phyloP scores from a whole-genome alignment of 2,329 filamentous ascomycete genomes.

The Coccinonectria pachysandricola region DNA sequence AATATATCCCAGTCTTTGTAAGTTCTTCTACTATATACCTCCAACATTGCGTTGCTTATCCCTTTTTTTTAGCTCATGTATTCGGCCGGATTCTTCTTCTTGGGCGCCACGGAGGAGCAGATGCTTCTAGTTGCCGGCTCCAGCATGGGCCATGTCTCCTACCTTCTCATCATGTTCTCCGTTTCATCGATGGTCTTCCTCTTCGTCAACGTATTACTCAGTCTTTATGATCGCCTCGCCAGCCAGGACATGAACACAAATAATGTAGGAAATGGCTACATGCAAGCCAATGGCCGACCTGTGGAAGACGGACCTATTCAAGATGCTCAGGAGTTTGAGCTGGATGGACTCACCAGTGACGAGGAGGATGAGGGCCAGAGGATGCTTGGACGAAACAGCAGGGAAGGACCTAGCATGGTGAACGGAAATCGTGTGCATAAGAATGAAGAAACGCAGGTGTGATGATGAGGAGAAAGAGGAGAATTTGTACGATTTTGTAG shows the following conservation, averaged over 20 bases:
- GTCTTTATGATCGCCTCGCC: conserved; percentile 62
- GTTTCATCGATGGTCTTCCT: conserved; percentile 85
- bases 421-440: conserved; percentile 31
- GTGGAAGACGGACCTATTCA: conserved; percentile 49
- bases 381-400: conserved; percentile 24
- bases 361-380: conserved; percentile 61
- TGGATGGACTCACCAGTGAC: conserved; percentile 82
- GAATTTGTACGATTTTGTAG: too few relatives aligned
- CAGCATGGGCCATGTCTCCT: conserved; percentile 78
- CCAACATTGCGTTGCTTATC: too few relatives aligned
- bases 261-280: conserved; percentile 26
- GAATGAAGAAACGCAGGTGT: conserved; percentile 17
- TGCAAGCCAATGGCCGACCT: conserved; percentile 21
- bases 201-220: conserved; percentile 76
- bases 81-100: conserved; percentile 90
- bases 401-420: conserved; percentile 26
- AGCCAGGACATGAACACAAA: conserved; percentile 28
- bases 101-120: conserved; percentile 95
- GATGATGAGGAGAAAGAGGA: too few relatives aligned
- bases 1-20: conserved; percentile 44
- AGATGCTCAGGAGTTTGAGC: conserved; percentile 87
- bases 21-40: too few relatives aligned
- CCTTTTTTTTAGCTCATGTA: conserved; percentile 63
- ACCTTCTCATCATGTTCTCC: conserved; percentile 85
- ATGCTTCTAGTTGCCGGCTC: conserved; percentile 68